Evolutionary conservation across 805 yeast species (phyloP).

Genomic region (Starmerella apis): DNA sequence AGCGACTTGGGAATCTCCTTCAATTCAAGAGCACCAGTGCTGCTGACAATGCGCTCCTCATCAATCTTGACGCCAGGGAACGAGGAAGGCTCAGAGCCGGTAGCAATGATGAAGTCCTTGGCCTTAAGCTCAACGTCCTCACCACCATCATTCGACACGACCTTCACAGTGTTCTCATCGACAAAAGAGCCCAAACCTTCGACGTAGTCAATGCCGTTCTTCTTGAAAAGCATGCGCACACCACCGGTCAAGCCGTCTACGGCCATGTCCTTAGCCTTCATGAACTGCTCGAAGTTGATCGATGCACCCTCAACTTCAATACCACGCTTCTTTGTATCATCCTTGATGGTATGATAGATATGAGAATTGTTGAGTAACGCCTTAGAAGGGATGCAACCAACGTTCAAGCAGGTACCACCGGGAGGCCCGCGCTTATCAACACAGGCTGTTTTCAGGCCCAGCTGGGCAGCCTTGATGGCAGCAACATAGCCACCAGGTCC

Average conservation of each 20-base stretch:
- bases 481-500: constrained; percentile 99
- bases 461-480: constrained; percentile 96
- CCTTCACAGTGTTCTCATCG: constrained; percentile 66
- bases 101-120: constrained; percentile 85
- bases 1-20: constrained; percentile 85
- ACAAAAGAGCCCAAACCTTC: constrained; percentile 87
- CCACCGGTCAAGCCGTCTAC: constrained; percentile 88
- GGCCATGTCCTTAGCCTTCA: constrained; percentile 83
- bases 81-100: constrained; percentile 97
- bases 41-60: constrained; percentile 91
- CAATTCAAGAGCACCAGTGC: constrained; percentile 82
- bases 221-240: constrained; percentile 87
- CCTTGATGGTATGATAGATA: constrained; percentile 75
- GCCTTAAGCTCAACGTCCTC: constrained; percentile 66
- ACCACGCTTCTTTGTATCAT: constrained; percentile 80
- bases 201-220: constrained; percentile 86
- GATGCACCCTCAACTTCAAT: constrained; percentile 67
- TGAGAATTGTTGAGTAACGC: constrained; percentile 91
- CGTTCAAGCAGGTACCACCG: constrained; percentile 98
- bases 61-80: constrained; percentile 97
- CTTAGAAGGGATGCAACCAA: constrained; percentile 98
- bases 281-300: constrained; percentile 67
- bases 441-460: constrained; percentile 90
- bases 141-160: constrained; percentile 77
- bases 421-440: constrained; percentile 90